Evolutionary conservation across 2,329 filamentous ascomycete species (phyloP).

Genomic region (Nectriaceae sp.): DNA sequence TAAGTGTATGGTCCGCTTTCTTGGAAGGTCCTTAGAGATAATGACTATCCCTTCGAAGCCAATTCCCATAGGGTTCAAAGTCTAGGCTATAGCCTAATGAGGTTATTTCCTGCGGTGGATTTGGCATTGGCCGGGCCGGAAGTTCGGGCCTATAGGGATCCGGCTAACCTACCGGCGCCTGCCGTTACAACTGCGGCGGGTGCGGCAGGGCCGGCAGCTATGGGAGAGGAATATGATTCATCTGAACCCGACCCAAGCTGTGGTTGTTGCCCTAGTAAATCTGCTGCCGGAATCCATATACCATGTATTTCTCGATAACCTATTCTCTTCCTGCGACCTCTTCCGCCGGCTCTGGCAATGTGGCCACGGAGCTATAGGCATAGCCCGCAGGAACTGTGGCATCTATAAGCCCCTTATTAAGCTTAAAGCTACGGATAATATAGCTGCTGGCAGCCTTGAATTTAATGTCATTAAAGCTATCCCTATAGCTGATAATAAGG

Average conservation of each 20-base stretch:
- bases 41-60: constrained; percentile 6
- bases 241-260: constrained; percentile 13
- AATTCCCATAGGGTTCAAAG: constrained; percentile 11
- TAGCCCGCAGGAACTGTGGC: constrained; percentile 11
- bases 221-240: not conserved
- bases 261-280: constrained; percentile 17
- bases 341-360: constrained; percentile 6
- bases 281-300: constrained; percentile 10
- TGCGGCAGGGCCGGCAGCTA: not conserved
- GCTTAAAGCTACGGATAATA: constrained; percentile 5
- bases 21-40: too few species aligned
- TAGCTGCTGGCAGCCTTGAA: not conserved
- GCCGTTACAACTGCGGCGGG: too few species aligned
- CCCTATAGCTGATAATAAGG: constrained; percentile 4
- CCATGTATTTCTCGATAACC: constrained; percentile 19
- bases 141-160: not conserved
- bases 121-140: constrained; percentile 2
- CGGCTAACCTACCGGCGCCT: too few species aligned
- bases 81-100: constrained; percentile 12
- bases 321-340: constrained; percentile 12
- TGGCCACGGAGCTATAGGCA: constrained; percentile 13
- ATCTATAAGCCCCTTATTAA: constrained; percentile 8
- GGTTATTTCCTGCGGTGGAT: constrained; percentile 13
- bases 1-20: constrained; percentile 6
- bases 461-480: constrained; percentile 3